phyloP scores from a whole-genome alignment of 2,329 filamentous ascomycete species.

The Dactylonectria macrodidyma region DNA sequence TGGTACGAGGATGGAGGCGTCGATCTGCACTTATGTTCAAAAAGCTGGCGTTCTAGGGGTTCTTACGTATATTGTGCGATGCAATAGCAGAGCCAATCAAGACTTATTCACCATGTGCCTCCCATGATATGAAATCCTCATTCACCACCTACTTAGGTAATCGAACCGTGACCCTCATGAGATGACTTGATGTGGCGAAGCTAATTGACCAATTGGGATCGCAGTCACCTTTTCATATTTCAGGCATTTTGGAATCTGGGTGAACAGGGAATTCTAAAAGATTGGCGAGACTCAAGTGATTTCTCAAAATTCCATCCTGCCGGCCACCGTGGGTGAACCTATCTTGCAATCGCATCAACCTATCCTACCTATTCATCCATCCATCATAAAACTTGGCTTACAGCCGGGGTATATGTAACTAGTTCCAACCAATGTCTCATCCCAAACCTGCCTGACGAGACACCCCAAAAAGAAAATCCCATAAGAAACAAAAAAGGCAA shows the following conservation, averaged over 20 bases:
- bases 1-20: slow-evolving; percentile 47
- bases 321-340: neutral
- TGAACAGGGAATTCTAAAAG: neutral
- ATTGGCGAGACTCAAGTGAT: slow-evolving; percentile 11
- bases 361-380: slow-evolving; percentile 34
- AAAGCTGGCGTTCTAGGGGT: slow-evolving; percentile 51
- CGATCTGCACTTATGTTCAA: slow-evolving; percentile 49
- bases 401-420: slow-evolving; percentile 50
- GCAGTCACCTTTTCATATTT: neutral
- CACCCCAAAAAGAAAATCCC: slow-evolving; percentile 21
- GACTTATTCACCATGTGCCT: slow-evolving; percentile 30
- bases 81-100: slow-evolving; percentile 46
- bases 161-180: no score
- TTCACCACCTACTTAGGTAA: no score
- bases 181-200: neutral
- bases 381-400: slow-evolving; percentile 48
- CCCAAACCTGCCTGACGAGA: slow-evolving; percentile 35
- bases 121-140: neutral
- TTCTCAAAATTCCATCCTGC: slow-evolving; percentile 2
- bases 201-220: neutral
- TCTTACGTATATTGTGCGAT: slow-evolving; percentile 47
- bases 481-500: slow-evolving; percentile 29
- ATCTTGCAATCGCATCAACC: neutral
- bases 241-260: neutral
- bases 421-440: slow-evolving; percentile 37